phyloP scores from a whole-genome alignment of 306 rosid species.

The Fragaria ananassa region DNA sequence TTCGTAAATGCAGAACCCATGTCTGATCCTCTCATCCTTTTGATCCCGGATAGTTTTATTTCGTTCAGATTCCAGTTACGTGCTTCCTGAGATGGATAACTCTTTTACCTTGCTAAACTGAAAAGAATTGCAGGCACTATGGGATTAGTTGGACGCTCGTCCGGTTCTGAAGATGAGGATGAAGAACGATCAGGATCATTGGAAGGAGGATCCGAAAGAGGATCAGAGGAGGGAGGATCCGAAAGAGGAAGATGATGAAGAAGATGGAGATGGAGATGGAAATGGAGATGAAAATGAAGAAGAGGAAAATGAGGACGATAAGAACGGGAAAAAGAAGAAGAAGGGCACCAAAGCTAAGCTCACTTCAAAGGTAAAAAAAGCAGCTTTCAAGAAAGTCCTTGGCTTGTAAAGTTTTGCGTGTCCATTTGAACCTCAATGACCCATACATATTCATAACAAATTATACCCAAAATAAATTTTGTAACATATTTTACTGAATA shows the following conservation, averaged over 20 bases:
- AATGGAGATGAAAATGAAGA: neutral
- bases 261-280: neutral
- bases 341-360: neutral
- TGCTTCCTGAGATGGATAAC: neutral
- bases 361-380: neutral
- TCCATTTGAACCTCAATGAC: neutral
- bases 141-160: neutral
- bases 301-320: neutral
- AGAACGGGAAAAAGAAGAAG: neutral
- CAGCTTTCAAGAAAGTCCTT: neutral
- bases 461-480: neutral
- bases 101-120: neutral
- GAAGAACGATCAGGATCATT: neutral
- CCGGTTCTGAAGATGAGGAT: neutral
- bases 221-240: neutral
- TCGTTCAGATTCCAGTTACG: neutral
- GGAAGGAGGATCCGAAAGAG: neutral
- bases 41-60: neutral
- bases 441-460: neutral
- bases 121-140: neutral
- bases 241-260: neutral
- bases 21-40: neutral
- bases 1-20: neutral
- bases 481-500: neutral
- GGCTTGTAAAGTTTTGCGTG: neutral